phyloP scores from a whole-genome alignment of 2,329 filamentous ascomycete species.

The Sordariomycetes sp. region DNA sequence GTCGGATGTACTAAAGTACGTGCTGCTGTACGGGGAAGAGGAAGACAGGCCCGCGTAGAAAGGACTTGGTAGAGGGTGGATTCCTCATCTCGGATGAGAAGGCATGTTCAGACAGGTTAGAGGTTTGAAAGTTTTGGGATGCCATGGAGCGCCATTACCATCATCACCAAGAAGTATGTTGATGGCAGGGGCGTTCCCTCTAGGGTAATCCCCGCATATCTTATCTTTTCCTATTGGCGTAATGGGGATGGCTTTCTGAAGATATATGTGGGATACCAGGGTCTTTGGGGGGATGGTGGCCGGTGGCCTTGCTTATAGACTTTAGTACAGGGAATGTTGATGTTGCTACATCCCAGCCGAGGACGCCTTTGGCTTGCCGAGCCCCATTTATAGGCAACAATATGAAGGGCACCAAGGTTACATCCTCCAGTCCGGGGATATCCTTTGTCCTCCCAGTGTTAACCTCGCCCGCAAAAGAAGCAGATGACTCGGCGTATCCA shows the following conservation, averaged over 20 bases:
- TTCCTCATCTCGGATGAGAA: no score
- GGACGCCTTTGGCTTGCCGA: neutral
- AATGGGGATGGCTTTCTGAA: neutral
- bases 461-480: no score
- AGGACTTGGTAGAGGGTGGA: no score
- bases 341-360: neutral
- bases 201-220: neutral
- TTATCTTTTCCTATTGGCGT: neutral
- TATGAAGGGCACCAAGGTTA: no score
- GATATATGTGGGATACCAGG: conserved; percentile 1
- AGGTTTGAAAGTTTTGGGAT: neutral
- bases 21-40: conserved; percentile 67
- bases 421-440: no score
- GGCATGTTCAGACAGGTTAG: neutral
- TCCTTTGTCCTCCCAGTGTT: no score
- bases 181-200: neutral
- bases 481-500: no score
- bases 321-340: neutral
- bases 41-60: conserved; percentile 4
- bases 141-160: neutral
- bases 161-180: no score
- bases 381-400: no score
- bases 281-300: neutral
- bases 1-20: conserved; percentile 93
- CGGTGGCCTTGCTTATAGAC: conserved; percentile 2